Base-by-base conservation (phyloP, 202 grass and related monocot genomes). In the Hordeum pubiflorum region DNA sequence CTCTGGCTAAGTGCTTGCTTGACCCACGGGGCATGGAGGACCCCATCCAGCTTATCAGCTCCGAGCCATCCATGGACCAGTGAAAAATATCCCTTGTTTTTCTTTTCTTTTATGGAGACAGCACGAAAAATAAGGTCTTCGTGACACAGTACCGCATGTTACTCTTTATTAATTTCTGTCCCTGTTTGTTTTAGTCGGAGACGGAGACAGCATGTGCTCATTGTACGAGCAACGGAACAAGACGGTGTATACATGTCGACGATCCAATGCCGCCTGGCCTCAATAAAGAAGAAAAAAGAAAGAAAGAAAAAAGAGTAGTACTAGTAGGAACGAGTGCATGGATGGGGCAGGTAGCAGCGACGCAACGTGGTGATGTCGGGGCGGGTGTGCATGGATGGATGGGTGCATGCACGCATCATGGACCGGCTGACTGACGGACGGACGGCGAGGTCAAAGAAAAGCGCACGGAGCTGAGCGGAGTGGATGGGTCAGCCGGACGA, bases 401-500 rank as follows among this genome's bases (percentile, higher is more conserved):
- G 62, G 1, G 34, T 4, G 63, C 17, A 66, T 21, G 27, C 59
- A 32, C 5, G 27, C 63, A 58, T 58, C 50, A 43, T 41, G 67
- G 75, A 27, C n/a, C 12, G 55, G 10, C 40, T 43, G 40, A 4
- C 40, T 43, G 18, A 55, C 44, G 4, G 27, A 29, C 17, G 50
- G 43, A 63, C 10, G 34, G 43, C 33, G 68, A 80, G 83, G 83
- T 80, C 69, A 85, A 85, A 85, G 68, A 80, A 74, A 85, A 66
- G 77, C 83, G 67, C 58, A 32, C 22, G 55, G 63, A 29, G 32
- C 12, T 5, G 11, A 17, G 27, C 38, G 20, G 61, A 63, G 58
- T 33, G 61, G 61, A 62, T 58, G 59, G 29, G 50, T 54, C 50
- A n/a, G 50, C 50, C 50, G 50, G 17, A 50, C 5, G 50, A 54